Conservation (phyloP, 331 rosid genomes). For the Quercus lobata region DNA sequence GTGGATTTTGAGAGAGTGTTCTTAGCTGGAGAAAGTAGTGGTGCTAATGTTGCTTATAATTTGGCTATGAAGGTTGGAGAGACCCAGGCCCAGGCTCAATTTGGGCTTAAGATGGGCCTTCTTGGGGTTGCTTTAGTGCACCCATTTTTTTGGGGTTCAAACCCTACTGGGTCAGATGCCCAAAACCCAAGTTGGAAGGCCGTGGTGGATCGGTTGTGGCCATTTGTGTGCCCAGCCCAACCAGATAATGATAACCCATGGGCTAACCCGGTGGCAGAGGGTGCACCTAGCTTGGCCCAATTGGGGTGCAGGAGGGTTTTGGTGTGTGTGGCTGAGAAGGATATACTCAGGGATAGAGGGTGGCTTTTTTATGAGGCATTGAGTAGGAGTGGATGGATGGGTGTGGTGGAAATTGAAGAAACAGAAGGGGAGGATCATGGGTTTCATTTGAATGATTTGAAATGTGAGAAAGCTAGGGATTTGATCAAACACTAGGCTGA, state of each 20-base stretch:
- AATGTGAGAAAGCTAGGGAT: conserved; percentile 6
- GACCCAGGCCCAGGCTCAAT: not conserved
- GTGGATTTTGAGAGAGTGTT: conserved; percentile 25
- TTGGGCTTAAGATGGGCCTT: not conserved
- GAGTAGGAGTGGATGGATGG: conserved; percentile 17
- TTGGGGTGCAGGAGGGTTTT: conserved; percentile 31
- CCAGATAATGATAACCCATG: conserved; percentile 14
- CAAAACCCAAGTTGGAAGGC: not conserved
- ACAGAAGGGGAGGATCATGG: conserved; percentile 23
- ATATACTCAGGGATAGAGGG: conserved; percentile 21
- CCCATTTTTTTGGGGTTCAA: conserved; percentile 28
- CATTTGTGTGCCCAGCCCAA: conserved; percentile 19
- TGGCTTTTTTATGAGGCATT: conserved; percentile 21
- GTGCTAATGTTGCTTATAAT: conserved; percentile 28
- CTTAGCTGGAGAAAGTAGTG: conserved; percentile 22
- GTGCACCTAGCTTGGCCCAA: conserved; percentile 19
- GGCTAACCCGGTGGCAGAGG: conserved; percentile 22
- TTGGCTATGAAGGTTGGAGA: conserved; percentile 12
- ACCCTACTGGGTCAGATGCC: conserved; percentile 13
- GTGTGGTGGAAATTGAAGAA: conserved; percentile 24
- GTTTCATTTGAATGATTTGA: conserved; percentile 25
- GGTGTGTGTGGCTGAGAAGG: conserved; percentile 34
- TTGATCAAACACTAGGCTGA: conserved; percentile 28
- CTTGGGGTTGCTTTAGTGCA: conserved; percentile 26
- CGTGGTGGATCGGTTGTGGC: conserved; percentile 7